Conservation (phyloP, 306 rosid genomes). For the Trifolium subterraneum region DNA sequence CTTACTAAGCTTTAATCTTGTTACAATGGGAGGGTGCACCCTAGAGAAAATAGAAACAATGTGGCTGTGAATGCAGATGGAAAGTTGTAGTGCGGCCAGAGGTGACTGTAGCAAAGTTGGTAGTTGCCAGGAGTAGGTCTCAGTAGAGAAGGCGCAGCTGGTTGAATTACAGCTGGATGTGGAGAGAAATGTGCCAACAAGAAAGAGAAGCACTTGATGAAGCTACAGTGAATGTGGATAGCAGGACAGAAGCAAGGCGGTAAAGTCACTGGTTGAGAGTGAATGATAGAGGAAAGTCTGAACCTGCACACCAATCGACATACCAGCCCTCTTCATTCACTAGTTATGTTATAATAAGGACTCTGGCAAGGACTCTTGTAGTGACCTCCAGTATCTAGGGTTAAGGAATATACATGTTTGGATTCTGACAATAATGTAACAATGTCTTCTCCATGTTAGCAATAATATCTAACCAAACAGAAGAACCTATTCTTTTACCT, state of each 20-base stretch:
- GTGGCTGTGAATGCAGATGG: neutral
- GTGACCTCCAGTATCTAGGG: constrained; percentile 8
- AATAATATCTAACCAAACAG: constrained; percentile 19
- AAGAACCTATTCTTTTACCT: neutral
- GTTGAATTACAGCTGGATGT: neutral
- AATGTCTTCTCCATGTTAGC: neutral
- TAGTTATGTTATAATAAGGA: neutral
- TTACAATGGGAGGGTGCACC: neutral
- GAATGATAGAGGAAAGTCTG: constrained; percentile 4
- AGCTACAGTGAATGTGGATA: neutral
- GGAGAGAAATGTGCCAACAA: neutral
- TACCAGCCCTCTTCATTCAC: constrained; percentile 4
- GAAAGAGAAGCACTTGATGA: neutral
- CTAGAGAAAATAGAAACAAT: neutral
- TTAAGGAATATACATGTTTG: constrained; percentile 5
- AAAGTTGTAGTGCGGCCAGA: neutral
- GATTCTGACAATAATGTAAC: constrained; percentile 11
- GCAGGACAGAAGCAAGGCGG: neutral
- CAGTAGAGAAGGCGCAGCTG: neutral
- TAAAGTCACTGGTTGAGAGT: neutral
- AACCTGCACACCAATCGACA: neutral
- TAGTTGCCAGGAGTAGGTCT: neutral
- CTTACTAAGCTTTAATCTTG: neutral
- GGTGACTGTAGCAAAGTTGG: neutral
- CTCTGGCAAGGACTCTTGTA: constrained; percentile 11